Evolutionary conservation across 1,284 basidiomycete genomes (phyloP).

Genomic region (Sporisorium iseilematis-ciliati): DNA sequence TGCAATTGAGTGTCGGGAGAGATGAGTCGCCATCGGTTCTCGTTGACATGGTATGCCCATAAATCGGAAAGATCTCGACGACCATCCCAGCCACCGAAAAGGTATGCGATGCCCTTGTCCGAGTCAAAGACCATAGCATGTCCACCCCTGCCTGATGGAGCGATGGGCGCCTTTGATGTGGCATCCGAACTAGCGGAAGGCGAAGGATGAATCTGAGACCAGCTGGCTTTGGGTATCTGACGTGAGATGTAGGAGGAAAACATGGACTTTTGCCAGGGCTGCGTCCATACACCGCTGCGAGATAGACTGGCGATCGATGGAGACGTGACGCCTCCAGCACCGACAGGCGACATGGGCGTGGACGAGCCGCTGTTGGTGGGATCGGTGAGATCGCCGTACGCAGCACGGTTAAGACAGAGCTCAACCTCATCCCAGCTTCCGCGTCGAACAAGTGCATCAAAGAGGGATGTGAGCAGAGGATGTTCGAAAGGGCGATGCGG

Average conservation of each 20-base stretch:
- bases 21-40: slow-evolving; percentile 78
- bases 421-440: slow-evolving; percentile 78
- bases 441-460: slow-evolving; percentile 77
- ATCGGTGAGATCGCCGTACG: slow-evolving; percentile 44
- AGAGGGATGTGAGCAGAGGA: slow-evolving; percentile 78
- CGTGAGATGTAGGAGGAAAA: slow-evolving; percentile 58
- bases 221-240: slow-evolving; percentile 50
- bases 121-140: slow-evolving; percentile 85
- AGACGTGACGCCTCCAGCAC: slow-evolving; percentile 18
- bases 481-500: slow-evolving; percentile 74
- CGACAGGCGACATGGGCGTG: slow-evolving; percentile 36
- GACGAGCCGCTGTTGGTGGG: slow-evolving; percentile 26
- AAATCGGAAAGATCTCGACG: slow-evolving; percentile 78
- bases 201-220: slow-evolving; percentile 50
- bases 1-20: slow-evolving; percentile 75
- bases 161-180: slow-evolving; percentile 8
- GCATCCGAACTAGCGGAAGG: slow-evolving; percentile 1
- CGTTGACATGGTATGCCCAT: slow-evolving; percentile 79
- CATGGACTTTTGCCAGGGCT: slow-evolving; percentile 51
- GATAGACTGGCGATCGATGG: slow-evolving; percentile 34
- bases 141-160: slow-evolving; percentile 75
- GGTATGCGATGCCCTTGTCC: slow-evolving; percentile 77
- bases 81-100: slow-evolving; percentile 85
- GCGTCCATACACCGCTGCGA: slow-evolving; percentile 39
- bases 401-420: slow-evolving; percentile 55